Percentiles rank a stretch among this genome's conserved stretches.
Conservation (phyloP, 2,329 filamentous ascomycete genomes). For the Sporothrix sp. region DNA sequence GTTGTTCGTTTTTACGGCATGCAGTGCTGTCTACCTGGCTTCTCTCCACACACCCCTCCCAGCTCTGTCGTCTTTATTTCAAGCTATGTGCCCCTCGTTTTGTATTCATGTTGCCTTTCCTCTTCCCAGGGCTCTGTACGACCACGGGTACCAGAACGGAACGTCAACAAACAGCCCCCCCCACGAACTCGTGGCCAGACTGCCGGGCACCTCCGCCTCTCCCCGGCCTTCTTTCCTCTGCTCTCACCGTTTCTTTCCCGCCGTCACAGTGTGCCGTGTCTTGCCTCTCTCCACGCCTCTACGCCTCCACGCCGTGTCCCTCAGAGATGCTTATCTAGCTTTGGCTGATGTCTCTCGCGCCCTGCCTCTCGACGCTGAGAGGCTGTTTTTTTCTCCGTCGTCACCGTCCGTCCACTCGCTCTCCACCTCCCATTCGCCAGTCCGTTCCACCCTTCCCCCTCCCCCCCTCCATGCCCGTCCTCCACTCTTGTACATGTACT, state of each 20-base stretch:
- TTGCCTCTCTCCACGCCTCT: not conserved
- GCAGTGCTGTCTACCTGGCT: too few relatives aligned
- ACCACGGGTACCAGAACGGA: too few relatives aligned
- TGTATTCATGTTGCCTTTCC: too few relatives aligned
- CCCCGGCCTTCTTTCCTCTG: not conserved
- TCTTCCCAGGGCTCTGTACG: too few relatives aligned
- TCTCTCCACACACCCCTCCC: too few relatives aligned
- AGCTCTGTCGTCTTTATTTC: too few relatives aligned
- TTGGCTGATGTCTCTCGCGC: not conserved
- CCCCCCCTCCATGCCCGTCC: not conserved
- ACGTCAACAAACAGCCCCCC: too few relatives aligned
- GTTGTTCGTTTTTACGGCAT: too few relatives aligned
- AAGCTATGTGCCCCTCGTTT: too few relatives aligned
- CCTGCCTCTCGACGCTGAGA: not conserved
- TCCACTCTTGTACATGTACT: not conserved
- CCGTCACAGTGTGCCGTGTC: not conserved
- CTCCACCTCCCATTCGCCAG: not conserved
- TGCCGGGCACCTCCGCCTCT: too few relatives aligned
- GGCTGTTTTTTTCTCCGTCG: not conserved
- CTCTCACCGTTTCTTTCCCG: not conserved
- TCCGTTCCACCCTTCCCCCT: not conserved
- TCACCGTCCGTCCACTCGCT: not conserved
- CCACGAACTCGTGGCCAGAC: too few relatives aligned
- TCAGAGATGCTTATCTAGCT: slow-evolving; percentile 1
- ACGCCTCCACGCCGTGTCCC: not conserved